These are phyloP conservation scores for Venturia carpophila DNA, from an alignment of 2,329 filamentous ascomycete species.

Conservation along the genomic window DNA sequence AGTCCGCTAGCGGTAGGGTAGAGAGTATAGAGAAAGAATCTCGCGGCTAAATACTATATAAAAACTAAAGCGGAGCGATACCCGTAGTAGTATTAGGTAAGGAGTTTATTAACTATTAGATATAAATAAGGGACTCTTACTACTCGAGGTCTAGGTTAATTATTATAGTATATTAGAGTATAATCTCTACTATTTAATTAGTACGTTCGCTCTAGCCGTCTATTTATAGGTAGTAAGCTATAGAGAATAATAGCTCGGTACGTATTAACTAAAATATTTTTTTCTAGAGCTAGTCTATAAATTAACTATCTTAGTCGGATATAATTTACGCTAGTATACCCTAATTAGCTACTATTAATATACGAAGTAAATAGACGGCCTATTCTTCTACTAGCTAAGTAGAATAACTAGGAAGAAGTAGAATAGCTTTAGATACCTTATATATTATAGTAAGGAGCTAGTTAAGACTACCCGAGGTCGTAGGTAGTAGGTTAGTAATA, in stretches of 20 bases:
- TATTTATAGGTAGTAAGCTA: not conserved
- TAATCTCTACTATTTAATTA: not conserved
- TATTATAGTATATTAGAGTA: not conserved
- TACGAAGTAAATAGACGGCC: no score
- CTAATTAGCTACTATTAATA: not conserved
- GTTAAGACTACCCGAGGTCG: not conserved
- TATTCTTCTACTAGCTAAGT: no score
- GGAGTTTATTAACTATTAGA: not conserved
- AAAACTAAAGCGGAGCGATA: not conserved
- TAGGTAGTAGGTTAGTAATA: not conserved
- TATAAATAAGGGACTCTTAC: not conserved
- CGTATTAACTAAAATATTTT: not conserved
- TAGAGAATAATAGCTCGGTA: not conserved
- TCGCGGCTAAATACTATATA: not conserved
- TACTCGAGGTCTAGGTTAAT: not conserved
- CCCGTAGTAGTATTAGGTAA: no score
- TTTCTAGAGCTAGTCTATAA: not conserved
- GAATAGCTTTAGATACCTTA: no score
- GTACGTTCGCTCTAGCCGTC: not conserved
- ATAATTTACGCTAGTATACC: not conserved
- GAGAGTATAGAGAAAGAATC: not conserved
- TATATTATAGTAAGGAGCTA: no score
- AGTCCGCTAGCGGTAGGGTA: not conserved
- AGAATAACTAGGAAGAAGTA: no score
- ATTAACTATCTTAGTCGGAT: not conserved